Conservation (phyloP, 768 basidiomycete species). For the Saitozyma podzolica region DNA sequence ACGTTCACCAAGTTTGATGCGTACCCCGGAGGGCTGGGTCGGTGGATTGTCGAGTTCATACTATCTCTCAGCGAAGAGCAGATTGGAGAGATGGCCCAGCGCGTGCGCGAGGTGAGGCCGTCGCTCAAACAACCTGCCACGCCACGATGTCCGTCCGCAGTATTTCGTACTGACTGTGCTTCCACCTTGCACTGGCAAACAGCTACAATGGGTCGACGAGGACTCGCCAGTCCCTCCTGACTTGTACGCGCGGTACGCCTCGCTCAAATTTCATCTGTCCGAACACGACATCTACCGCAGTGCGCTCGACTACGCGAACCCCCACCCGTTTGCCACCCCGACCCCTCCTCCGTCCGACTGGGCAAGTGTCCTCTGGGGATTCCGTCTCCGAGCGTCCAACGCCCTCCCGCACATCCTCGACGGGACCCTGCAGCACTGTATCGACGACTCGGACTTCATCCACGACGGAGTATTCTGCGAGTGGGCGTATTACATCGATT, state of each 20-base stretch:
- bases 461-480: constrained; percentile 2
- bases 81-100: constrained; percentile 4
- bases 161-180: background rate
- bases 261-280: constrained; percentile 1
- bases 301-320: background rate
- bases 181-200: background rate
- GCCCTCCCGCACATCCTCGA: constrained; percentile 9
- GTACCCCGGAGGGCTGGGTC: constrained; percentile 13
- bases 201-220: constrained; percentile 6
- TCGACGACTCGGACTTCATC: constrained; percentile 4
- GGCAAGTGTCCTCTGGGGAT: background rate
- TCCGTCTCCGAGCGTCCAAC: background rate
- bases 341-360: background rate
- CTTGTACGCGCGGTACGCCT: background rate
- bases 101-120: constrained; percentile 4
- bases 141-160: background rate
- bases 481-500: constrained; percentile 15
- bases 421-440: constrained; percentile 8
- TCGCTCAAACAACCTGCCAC: background rate
- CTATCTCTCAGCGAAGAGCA: constrained; percentile 9
- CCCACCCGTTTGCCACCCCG: background rate
- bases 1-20: constrained; percentile 17
- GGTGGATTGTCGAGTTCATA: constrained; percentile 12
- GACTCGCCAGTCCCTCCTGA: background rate
- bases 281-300: background rate